Conservation (phyloP, 768 basidiomycete species). For the Leccinum imitatum region DNA sequence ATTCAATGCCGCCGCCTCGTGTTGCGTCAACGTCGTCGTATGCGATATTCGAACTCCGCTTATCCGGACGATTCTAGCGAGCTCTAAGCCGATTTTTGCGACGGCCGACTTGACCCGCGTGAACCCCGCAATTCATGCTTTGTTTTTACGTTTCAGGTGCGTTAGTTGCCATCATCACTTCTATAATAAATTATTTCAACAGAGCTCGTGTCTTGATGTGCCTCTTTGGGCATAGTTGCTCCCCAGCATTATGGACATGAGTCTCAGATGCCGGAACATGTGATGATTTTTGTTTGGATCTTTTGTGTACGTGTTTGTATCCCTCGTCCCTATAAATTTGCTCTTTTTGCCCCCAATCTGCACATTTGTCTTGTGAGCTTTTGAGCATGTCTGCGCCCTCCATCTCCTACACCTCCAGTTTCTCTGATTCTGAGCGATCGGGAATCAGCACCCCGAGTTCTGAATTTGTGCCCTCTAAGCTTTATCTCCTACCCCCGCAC, state of each 20-base stretch:
- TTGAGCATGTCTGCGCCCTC: slow-evolving; percentile 23
- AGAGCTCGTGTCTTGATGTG: neutral
- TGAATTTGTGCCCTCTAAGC: slow-evolving; percentile 20
- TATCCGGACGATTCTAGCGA: neutral
- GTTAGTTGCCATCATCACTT: slow-evolving; percentile 1
- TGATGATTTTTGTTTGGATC: slow-evolving; percentile 4
- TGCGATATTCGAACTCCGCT: slow-evolving; percentile 17
- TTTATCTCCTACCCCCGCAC: slow-evolving; percentile 26
- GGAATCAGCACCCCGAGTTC: slow-evolving; percentile 26
- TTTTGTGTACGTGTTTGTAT: slow-evolving; percentile 27
- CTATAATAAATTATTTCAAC: neutral
- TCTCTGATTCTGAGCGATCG: slow-evolving; percentile 18
- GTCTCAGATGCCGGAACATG: slow-evolving; percentile 1
- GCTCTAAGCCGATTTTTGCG: neutral
- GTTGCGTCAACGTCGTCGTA: neutral
- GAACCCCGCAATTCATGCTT: neutral
- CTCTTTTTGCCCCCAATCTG: slow-evolving; percentile 9
- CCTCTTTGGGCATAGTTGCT: slow-evolving; percentile 6
- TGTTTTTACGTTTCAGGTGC: slow-evolving; percentile 10
- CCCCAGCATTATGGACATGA: neutral
- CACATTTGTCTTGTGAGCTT: slow-evolving; percentile 1
- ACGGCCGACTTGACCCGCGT: slow-evolving; percentile 7
- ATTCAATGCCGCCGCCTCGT: neutral
- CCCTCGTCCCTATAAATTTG: slow-evolving; percentile 27
- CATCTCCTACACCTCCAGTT: slow-evolving; percentile 11